These are phyloP conservation scores for Ajuga reptans DNA, from an alignment of 305 asterid genomes.

Conservation along the genomic window DNA sequence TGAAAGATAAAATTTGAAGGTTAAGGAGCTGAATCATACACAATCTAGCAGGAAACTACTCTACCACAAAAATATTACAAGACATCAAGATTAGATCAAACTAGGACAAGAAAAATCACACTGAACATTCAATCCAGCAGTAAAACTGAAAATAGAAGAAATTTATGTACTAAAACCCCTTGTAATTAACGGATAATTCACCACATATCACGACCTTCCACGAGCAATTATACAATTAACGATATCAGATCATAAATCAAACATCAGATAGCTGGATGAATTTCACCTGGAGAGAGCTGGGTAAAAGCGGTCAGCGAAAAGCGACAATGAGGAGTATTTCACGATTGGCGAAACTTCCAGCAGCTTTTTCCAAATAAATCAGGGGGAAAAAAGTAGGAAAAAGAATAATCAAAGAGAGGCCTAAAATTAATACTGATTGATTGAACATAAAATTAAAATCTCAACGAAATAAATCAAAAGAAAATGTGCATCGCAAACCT, in stretches of 20 bases:
- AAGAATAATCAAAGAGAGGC: background rate
- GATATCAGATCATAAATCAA: background rate
- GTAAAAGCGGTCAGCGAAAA: constrained; percentile 72
- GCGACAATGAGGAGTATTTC: constrained; percentile 65
- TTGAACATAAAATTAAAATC: background rate
- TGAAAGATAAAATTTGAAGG: background rate
- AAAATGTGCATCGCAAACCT: constrained; percentile 19
- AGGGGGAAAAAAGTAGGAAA: background rate
- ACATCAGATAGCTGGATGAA: background rate
- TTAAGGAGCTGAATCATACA: constrained; percentile 6
- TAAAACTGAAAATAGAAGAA: background rate
- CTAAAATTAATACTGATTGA: background rate
- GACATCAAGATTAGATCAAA: background rate
- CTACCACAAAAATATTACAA: background rate
- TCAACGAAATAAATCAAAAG: background rate
- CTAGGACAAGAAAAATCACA: background rate
- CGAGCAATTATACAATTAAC: background rate
- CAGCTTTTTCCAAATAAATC: constrained; percentile 16
- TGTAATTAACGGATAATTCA: background rate
- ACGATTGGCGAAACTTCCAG: constrained; percentile 58
- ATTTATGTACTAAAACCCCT: background rate
- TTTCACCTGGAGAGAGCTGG: constrained; percentile 43
- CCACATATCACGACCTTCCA: constrained; percentile 3
- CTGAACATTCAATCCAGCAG: background rate
- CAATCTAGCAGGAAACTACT: background rate